Evolutionary conservation across 495 filamentous ascomycete species (phyloP).

Genomic region (Penicillium ucsense): DNA sequence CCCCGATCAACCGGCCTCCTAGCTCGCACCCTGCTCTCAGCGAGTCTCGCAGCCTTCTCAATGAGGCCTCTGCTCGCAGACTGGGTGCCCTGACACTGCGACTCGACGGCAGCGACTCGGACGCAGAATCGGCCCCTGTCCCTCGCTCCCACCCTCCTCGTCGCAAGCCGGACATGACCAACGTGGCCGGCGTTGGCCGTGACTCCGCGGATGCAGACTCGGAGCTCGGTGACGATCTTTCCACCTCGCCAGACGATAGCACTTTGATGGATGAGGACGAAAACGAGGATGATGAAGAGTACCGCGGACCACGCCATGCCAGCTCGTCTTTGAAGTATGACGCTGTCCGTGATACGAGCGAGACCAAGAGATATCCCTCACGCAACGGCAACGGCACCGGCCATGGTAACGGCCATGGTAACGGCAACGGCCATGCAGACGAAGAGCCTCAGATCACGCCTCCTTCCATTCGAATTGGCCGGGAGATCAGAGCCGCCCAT

Average conservation of each 20-base stretch:
- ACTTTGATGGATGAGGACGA: neutral
- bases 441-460: neutral
- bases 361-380: constrained; percentile 4
- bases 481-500: constrained; percentile 48
- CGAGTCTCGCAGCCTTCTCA: constrained; percentile 3
- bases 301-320: neutral
- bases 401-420: neutral
- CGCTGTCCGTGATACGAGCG: neutral
- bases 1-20: constrained; percentile 26
- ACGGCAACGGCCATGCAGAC: neutral
- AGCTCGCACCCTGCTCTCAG: constrained; percentile 9
- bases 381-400: neutral
- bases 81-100: neutral
- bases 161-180: neutral
- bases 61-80: constrained; percentile 1
- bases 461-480: constrained; percentile 5
- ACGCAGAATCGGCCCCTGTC: constrained; percentile 1
- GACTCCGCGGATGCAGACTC: constrained; percentile 1
- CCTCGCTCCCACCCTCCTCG: neutral
- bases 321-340: neutral
- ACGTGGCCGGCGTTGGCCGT: neutral
- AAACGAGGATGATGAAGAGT: constrained; percentile 15
- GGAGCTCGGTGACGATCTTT: neutral
- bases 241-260: constrained; percentile 3
- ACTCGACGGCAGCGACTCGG: constrained; percentile 8